These are phyloP conservation scores for Hansenula lynferdii DNA, from an alignment of 1,139 yeast genomes.

Conservation along the genomic window DNA sequence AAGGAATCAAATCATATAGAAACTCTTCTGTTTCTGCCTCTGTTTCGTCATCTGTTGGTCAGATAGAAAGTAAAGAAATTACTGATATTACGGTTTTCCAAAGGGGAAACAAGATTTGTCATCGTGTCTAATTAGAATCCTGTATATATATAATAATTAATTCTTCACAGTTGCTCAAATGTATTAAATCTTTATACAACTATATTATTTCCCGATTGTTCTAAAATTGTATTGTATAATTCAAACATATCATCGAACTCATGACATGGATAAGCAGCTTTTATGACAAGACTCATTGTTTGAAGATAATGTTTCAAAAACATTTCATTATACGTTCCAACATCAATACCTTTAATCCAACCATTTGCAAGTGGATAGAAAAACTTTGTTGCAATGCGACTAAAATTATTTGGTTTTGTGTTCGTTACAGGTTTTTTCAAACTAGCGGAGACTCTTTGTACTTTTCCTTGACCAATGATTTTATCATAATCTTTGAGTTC, in stretches of 20 bases:
- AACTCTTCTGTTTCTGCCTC: background rate
- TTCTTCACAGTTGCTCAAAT: no score
- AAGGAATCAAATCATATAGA: conserved; percentile 6
- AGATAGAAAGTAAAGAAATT: conserved; percentile 3
- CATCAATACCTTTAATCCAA: conserved; percentile 31
- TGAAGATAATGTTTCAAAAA: conserved; percentile 31
- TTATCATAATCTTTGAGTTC: conserved; percentile 11
- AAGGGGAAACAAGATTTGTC: background rate
- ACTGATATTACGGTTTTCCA: conserved; percentile 7
- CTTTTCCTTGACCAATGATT: conserved; percentile 10
- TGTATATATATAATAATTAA: background rate
- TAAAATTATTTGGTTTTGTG: conserved; percentile 24
- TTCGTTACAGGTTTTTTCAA: conserved; percentile 15
- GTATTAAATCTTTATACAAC: no score
- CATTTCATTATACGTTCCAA: conserved; percentile 30
- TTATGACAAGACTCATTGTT: conserved; percentile 27
- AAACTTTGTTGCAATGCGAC: conserved; percentile 26
- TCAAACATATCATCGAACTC: conserved; percentile 30
- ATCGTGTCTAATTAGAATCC: background rate
- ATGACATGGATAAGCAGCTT: conserved; percentile 30
- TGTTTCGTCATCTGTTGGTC: background rate
- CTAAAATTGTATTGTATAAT: conserved; percentile 12
- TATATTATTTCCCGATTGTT: conserved; percentile 5
- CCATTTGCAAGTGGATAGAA: conserved; percentile 34
- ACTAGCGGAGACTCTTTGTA: conserved; percentile 28